Evolutionary conservation across 2,329 filamentous ascomycete genomes (phyloP).

Genomic region (Albophoma yamanashiensis): DNA sequence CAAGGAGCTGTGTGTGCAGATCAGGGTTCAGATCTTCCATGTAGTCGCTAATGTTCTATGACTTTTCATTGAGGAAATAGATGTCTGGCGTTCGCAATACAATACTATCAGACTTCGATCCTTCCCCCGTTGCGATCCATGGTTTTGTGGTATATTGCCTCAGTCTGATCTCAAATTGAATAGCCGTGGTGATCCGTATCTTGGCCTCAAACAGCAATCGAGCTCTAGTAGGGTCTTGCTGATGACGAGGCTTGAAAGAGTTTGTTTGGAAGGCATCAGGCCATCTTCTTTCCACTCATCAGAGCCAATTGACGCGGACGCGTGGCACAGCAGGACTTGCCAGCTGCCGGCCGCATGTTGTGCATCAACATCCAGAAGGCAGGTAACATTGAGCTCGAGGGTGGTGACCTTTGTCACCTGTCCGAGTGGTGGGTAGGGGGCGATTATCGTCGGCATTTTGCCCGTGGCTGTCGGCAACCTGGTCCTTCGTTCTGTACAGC

Average conservation of each 20-base stretch:
- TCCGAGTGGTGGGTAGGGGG: neutral
- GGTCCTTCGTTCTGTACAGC: too few relatives aligned
- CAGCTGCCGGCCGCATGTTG: neutral
- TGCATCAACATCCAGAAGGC: neutral
- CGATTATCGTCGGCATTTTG: neutral
- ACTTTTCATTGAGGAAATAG: neutral
- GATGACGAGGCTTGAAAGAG: neutral
- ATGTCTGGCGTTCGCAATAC: neutral
- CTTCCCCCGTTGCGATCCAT: neutral
- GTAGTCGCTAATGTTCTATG: neutral
- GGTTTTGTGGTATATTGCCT: neutral
- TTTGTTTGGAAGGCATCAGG: neutral
- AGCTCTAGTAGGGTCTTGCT: neutral
- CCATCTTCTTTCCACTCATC: neutral
- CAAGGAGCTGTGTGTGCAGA: neutral
- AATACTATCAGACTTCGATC: neutral
- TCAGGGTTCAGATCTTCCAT: neutral
- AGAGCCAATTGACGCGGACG: neutral
- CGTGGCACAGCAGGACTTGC: neutral
- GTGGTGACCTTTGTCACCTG: neutral
- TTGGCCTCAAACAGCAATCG: too few relatives aligned
- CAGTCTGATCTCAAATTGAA: neutral
- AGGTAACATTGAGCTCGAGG: neutral
- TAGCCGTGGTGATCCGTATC: neutral
- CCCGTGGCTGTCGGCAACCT: too few relatives aligned